Evolutionary conservation across 768 basidiomycete genomes (phyloP), one percentile per base, ranked within the genome.

Genomic region (Lactarius akahatsu): DNA sequence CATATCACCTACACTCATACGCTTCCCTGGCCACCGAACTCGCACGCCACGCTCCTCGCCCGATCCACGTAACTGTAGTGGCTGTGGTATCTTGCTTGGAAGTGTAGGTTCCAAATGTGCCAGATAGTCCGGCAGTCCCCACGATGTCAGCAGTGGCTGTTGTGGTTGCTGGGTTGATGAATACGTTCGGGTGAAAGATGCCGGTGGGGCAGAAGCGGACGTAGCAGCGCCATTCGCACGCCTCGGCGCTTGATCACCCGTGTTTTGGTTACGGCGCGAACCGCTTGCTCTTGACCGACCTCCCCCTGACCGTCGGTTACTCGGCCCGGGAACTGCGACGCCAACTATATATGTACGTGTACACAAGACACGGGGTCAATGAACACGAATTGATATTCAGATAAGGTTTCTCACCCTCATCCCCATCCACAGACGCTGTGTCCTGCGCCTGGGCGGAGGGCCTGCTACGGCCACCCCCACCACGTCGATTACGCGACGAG

Each of bases 1-100:
- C 94, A 98, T 96, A 75, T 98, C 96, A 23, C 88, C 90, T n/a
- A 96, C 89, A 71, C 95, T 97, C 85, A 89, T 95, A 60, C 96
- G 84, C 78, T 96, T 95, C 70, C 87, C 86, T 1, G 96, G 96
- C 90, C 93, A 98, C 72, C 92, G 90, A 64, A 97, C 89, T 76
- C 92, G 90, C 16, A 92, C 90, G 10, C 91, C 91, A 57, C 91
- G 81, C 73, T 93, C 89, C 74, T 83, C 69, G 16, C 80, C 83
- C 15, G 78, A 76, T 66, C 82, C 81, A 64, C 85, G 85, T 54
- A 94, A 86, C 72, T 88, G 85, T 61, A 94, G 80, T 0, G 91
- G 90, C 64, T 85, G 84, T 3, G 94, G 92, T 1, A 80, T 80
- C 30, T 88, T 84, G 4, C 86, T 84, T 11, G 95, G 94, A 7